Evolutionary conservation across 1,284 basidiomycete species (phyloP), one percentile per base, ranked within the genome.

Genomic region (Puccinia hordei): DNA sequence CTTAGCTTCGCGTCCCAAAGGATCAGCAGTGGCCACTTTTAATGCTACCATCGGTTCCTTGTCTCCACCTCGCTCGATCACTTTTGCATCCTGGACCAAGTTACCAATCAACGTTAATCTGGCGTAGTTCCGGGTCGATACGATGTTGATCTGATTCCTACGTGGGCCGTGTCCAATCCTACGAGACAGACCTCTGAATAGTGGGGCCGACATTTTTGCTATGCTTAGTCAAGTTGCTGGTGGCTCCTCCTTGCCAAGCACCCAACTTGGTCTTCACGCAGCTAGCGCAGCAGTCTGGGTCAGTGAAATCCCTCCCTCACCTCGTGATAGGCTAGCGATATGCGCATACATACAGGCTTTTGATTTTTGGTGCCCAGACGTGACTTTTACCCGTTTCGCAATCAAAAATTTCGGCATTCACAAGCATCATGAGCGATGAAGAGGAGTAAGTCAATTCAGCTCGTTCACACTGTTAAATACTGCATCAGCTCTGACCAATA

Each of bases 11-110:
- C 61, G 15, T 0, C 59, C 61, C 3, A 76, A 9, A n/a, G 74
- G 41, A n/a, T 76, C 74, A 53, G 61, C 46, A 51, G 59, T 65
- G 33, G 74, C 74, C 15, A 76, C 63, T 27, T 76, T 76, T 1
- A 76, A 24, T 33, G 74, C 74, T 2, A 76, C 46, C 74, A 76
- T 65, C 44, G 74, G 74, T 22, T 63, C 59, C 35, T 66, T 63
- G 41, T 66, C 74, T 22, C 41, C 74, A 9, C 57, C 57, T 10
- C 74, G 74, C 49, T 76, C 74, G 61, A 76, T 76, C 9, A 76
- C 57, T 76, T 46, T 65, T 33, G 74, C 74, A 76, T 76, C 74
- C 49, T 76, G 74, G 46, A 53, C 74, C 30, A 76, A 66, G 57
- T 66, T 51, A 30, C 74, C 74, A 9, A 76, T 76, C 24, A 76